Evolutionary conservation across 345 rosid species (phyloP).

Genomic region (Eutrema yunnanense): DNA sequence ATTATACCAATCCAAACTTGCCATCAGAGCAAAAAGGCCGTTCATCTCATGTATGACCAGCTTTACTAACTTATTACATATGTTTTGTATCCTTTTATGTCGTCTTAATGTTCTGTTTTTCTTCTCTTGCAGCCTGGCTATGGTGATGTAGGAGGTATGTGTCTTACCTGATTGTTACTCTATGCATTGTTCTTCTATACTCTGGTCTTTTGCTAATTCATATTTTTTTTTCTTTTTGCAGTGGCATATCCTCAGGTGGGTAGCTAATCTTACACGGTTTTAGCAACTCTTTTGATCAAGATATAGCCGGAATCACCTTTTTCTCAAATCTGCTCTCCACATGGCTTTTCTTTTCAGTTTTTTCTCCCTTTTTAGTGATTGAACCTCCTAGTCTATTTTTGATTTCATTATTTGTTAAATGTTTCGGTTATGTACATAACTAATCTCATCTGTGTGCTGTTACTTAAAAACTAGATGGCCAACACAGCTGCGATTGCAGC

Average conservation of each 20-base stretch:
- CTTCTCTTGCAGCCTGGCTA: slow-evolving; percentile 55
- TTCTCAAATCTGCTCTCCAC: not conserved
- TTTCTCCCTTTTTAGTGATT: not conserved
- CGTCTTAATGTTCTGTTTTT: not conserved
- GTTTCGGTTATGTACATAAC: not conserved
- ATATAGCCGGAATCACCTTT: not conserved
- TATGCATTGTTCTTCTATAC: slow-evolving; percentile 7
- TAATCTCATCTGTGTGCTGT: not conserved
- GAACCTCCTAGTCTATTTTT: not conserved
- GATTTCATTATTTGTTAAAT: not conserved
- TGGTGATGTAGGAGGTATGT: slow-evolving; percentile 78
- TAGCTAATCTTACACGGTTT: slow-evolving; percentile 21
- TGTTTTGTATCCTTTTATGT: slow-evolving; percentile 4
- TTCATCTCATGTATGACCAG: slow-evolving; percentile 67
- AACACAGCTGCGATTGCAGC: slow-evolving; percentile 92
- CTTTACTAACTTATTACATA: not conserved
- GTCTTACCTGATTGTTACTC: slow-evolving; percentile 35
- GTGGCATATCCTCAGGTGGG: slow-evolving; percentile 96
- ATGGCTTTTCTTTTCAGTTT: not conserved
- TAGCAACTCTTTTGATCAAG: slow-evolving; percentile 22
- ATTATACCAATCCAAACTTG: slow-evolving; percentile 89
- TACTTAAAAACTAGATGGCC: slow-evolving; percentile 51
- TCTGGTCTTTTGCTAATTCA: slow-evolving; percentile 16
- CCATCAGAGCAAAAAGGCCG: slow-evolving; percentile 93
- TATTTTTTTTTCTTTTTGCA: slow-evolving; percentile 34